Conservation (phyloP, 306 rosid genomes). For the Argentina anserina region DNA sequence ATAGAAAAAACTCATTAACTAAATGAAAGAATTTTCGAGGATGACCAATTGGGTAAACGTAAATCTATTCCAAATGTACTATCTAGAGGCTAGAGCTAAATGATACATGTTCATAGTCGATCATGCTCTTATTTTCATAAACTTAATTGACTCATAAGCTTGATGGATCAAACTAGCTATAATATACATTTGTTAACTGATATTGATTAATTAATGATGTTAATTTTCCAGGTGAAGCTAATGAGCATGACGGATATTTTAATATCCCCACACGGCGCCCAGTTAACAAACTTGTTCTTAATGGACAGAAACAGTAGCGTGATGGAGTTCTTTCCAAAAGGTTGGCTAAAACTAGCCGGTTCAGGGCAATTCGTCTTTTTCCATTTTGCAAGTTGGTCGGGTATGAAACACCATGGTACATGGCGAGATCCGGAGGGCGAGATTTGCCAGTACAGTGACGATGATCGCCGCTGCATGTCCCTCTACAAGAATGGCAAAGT, state of each 20-base stretch:
- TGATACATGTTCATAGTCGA: no score
- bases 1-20: no score
- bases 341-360: constrained; percentile 64
- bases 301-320: constrained; percentile 71
- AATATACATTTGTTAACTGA: neutral
- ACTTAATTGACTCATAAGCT: no score
- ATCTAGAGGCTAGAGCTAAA: no score
- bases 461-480: constrained; percentile 62
- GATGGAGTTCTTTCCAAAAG: constrained; percentile 60
- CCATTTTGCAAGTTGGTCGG: constrained; percentile 68
- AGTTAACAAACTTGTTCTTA: constrained; percentile 53
- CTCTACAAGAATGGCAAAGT: constrained; percentile 42
- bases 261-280: constrained; percentile 67
- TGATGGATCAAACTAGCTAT: no score
- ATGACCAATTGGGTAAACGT: no score
- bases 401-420: constrained; percentile 55
- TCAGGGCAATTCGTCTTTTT: constrained; percentile 59
- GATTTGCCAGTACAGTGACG: constrained; percentile 30
- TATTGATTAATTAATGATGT: neutral
- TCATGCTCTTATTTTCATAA: no score
- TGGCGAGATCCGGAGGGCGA: constrained; percentile 65
- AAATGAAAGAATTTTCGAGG: no score
- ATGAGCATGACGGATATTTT: constrained; percentile 65
- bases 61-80: no score
- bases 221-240: constrained; percentile 40